Evolutionary conservation across 2,329 filamentous ascomycete species (phyloP), one percentile per base, ranked within the genome.

Genomic region (Aplosporella prunicola): DNA sequence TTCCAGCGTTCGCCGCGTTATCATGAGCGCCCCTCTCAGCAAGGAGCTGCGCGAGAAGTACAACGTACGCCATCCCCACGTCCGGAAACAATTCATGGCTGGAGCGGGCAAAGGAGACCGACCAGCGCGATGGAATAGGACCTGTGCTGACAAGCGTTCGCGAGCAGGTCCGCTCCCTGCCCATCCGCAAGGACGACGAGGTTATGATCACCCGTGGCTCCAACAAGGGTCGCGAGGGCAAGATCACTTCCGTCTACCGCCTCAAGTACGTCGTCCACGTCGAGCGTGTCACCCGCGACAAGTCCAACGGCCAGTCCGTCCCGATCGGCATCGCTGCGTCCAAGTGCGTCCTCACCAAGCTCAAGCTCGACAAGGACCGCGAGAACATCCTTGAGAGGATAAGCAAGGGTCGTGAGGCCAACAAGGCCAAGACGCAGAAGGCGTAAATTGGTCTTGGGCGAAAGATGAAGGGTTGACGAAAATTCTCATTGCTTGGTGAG

Each of bases 161-260:
- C 50, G 35, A 40, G 43, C 50, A 93, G 85, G 86, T 93, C 68
- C 86, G 86, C 74, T 80, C 79, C 66, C 91, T 94, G 64, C 88
- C 88, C 63, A 79, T 94, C 39, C 36, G 43, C 47, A 62, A 61
- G 38, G 46, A 49, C 30, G 60, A 94, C 71, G 86, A 93, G 72
- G 87, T 96, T 64, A 75, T 74, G 63, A 82, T 98, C 60, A 81
- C 89, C 64, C 88, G 91, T 56, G 91, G 91, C 60, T 72, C 74
- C 71, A 83, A 93, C 78, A 96, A 96, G 78, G 91, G 89, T 64
- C 86, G 87, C 61, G 89, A 96, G 76, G 91, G 91, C 75, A 96
- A 96, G 77, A 76, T 98, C 71, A 88, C 81, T 59, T 86, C 84
- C 60, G 89, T 96, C 67, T 98, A 62, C 53, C 58, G 58, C 41